phyloP scores from a whole-genome alignment of 139 green algal species.

The Pleodorina starrii region DNA sequence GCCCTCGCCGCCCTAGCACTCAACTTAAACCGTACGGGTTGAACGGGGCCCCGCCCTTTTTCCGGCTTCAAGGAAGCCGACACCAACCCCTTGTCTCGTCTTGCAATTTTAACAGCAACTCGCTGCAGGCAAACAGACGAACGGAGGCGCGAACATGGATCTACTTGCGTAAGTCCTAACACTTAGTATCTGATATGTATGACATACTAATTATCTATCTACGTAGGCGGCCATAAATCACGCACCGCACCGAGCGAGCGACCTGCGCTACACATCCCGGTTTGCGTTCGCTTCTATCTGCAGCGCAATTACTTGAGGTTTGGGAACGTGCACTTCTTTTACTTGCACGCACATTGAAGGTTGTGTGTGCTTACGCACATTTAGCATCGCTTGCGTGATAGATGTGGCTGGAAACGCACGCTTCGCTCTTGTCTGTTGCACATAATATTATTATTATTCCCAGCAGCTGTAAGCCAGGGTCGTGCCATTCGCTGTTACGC shows the following conservation, averaged over 20 bases:
- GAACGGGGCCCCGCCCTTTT: neutral
- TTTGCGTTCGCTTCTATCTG: neutral
- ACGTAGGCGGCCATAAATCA: neutral
- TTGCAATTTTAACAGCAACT: neutral
- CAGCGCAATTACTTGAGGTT: neutral
- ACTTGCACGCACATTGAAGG: too few species aligned
- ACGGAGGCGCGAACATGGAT: conserved; percentile 6
- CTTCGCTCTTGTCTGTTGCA: neutral
- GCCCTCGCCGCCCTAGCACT: too few species aligned
- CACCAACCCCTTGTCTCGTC: neutral
- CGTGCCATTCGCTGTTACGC: neutral
- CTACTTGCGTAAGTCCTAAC: conserved; percentile 6
- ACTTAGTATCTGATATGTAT: neutral
- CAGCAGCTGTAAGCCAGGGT: neutral
- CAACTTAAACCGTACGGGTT: neutral
- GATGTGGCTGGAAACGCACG: neutral
- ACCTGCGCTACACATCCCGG: neutral
- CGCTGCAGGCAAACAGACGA: neutral
- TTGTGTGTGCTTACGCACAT: neutral
- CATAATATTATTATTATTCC: neutral
- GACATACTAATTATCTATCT: neutral
- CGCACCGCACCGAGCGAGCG: neutral
- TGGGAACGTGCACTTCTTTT: neutral
- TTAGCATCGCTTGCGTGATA: neutral
- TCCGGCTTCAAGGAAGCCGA: too few species aligned